Percentiles rank a stretch among this genome's conserved stretches.
These are phyloP conservation scores for Rhizopogon salebrosus DNA, from an alignment of 768 basidiomycete species.

Conservation along the genomic window DNA sequence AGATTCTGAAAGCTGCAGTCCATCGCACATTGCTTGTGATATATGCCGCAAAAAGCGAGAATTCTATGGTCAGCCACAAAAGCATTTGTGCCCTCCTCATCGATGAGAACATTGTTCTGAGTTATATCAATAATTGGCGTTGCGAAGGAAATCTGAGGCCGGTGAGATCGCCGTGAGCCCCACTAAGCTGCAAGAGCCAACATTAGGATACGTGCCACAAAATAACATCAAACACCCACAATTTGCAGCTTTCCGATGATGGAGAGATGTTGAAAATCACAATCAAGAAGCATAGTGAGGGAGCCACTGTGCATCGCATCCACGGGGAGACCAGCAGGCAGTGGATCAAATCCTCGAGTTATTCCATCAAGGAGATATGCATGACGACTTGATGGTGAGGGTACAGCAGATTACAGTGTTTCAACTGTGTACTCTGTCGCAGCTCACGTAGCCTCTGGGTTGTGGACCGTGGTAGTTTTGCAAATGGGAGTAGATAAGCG, in stretches of 20 bases:
- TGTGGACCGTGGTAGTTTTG: background rate
- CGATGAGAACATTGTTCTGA: slow-evolving; percentile 24
- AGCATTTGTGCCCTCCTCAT: slow-evolving; percentile 31
- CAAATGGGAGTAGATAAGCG: background rate
- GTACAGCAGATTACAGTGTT: slow-evolving; percentile 17
- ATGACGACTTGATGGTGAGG: too few relatives aligned
- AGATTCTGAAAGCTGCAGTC: slow-evolving; percentile 28
- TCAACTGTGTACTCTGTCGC: slow-evolving; percentile 13
- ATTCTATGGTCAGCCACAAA: slow-evolving; percentile 39
- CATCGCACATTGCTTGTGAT: slow-evolving; percentile 27
- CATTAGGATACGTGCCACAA: too few relatives aligned
- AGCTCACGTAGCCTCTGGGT: slow-evolving; percentile 17
- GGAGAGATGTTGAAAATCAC: background rate
- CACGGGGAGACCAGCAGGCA: slow-evolving; percentile 15
- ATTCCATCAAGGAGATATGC: slow-evolving; percentile 14
- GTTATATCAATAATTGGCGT: background rate
- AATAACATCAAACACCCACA: slow-evolving; percentile 4
- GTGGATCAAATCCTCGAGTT: slow-evolving; percentile 14
- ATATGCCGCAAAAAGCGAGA: slow-evolving; percentile 29
- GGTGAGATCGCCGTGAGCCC: slow-evolving; percentile 3
- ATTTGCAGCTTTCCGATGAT: slow-evolving; percentile 9
- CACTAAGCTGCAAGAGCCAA: background rate
- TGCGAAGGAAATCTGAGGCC: background rate
- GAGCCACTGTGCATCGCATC: slow-evolving; percentile 11
- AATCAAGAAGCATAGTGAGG: slow-evolving; percentile 9